Conservation (phyloP, 441 rosid genomes). For the Adansonia grandidieri region DNA sequence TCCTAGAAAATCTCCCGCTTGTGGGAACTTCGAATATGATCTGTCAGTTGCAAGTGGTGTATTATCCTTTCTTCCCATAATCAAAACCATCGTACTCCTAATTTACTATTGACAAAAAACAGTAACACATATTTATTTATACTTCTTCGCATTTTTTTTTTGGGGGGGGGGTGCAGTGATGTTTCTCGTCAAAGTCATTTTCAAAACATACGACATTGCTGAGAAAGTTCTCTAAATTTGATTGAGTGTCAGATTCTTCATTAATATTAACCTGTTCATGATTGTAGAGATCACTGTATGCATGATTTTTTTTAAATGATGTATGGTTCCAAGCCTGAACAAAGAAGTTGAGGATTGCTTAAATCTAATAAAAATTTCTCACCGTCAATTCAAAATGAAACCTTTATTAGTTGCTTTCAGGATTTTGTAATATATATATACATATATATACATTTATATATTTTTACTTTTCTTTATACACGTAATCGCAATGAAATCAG, state of each 20-base stretch:
- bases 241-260: background rate
- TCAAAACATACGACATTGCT: constrained; percentile 18
- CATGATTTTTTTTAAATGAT: background rate
- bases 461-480: too few relatives aligned
- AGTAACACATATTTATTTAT: too few relatives aligned
- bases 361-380: background rate
- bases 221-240: constrained; percentile 16
- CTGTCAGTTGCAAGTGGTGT: too few relatives aligned
- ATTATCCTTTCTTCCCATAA: too few relatives aligned
- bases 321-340: background rate
- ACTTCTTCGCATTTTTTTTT: background rate
- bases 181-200: constrained; percentile 22
- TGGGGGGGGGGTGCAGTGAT: background rate
- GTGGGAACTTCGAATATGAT: too few relatives aligned
- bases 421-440: background rate
- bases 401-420: background rate
- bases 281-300: background rate
- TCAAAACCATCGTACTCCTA: too few relatives aligned
- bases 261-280: background rate
- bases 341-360: background rate
- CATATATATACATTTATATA: background rate
- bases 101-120: too few relatives aligned
- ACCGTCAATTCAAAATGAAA: background rate
- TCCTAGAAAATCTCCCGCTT: background rate
- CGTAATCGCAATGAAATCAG: background rate